Conservation (phyloP, 108 stramenopile species). For the Nitzschia sp. region DNA sequence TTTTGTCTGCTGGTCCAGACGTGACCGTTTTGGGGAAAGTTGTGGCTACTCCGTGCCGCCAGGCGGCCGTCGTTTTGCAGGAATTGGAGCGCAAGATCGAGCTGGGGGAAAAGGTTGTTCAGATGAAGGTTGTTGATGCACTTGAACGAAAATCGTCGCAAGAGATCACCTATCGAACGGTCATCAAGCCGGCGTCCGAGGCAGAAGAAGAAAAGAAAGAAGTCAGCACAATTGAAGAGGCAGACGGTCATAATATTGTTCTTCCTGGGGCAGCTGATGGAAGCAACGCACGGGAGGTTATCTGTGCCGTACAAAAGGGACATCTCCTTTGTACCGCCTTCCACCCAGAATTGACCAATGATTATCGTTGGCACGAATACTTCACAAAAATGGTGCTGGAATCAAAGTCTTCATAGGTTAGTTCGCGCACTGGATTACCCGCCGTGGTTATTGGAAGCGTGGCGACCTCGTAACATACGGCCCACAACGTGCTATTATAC, state of each 20-base stretch:
- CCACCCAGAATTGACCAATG: slow-evolving; percentile 96
- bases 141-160: slow-evolving; percentile 57
- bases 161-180: slow-evolving; percentile 48
- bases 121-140: slow-evolving; percentile 79
- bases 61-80: slow-evolving; percentile 81
- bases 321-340: slow-evolving; percentile 92
- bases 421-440: too few relatives aligned
- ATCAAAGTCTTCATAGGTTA: slow-evolving; percentile 10
- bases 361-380: slow-evolving; percentile 92
- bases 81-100: slow-evolving; percentile 78
- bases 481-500: too few relatives aligned
- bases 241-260: slow-evolving; percentile 36
- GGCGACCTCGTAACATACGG: too few relatives aligned
- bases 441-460: too few relatives aligned
- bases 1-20: slow-evolving; percentile 73
- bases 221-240: slow-evolving; percentile 24
- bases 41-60: slow-evolving; percentile 83
- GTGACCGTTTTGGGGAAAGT: slow-evolving; percentile 88
- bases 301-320: slow-evolving; percentile 87
- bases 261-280: slow-evolving; percentile 85
- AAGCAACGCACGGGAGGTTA: slow-evolving; percentile 88
- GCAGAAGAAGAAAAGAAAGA: slow-evolving; percentile 35
- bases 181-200: slow-evolving; percentile 27
- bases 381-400: slow-evolving; percentile 81
- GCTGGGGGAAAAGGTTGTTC: slow-evolving; percentile 75